Evolutionary conservation across 805 yeast species (phyloP).

Genomic region (Cyberlindnera maclurae): DNA sequence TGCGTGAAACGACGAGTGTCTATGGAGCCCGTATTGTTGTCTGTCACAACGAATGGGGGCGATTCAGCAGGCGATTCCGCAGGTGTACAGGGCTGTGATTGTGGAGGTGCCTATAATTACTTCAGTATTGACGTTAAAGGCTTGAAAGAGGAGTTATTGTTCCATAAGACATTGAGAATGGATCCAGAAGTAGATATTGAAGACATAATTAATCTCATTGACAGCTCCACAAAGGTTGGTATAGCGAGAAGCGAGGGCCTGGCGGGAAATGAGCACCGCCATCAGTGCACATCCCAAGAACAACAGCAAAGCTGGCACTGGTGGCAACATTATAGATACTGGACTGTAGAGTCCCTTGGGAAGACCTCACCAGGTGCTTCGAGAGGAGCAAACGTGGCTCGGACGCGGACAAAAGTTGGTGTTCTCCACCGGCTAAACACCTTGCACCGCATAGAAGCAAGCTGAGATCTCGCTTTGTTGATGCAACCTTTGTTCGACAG

Average conservation of each 20-base stretch:
- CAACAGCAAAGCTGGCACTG: too few species aligned
- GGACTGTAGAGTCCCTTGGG: too few species aligned
- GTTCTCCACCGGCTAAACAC: too few species aligned
- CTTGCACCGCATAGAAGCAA: too few species aligned
- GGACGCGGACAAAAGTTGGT: too few species aligned
- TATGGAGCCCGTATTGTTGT: background rate
- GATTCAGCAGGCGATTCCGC: background rate
- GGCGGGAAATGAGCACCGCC: background rate
- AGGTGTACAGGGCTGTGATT: background rate
- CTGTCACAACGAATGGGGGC: background rate
- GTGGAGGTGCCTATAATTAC: background rate
- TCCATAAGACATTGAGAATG: background rate
- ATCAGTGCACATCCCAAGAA: too few species aligned
- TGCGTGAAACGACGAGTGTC: background rate
- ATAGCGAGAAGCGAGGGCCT: conserved; percentile 1
- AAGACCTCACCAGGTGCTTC: too few species aligned
- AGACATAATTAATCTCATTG: background rate
- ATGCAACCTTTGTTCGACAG: too few species aligned
- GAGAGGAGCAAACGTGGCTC: too few species aligned
- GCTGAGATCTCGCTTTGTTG: too few species aligned
- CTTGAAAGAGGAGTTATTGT: conserved; percentile 1
- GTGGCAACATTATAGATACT: too few species aligned
- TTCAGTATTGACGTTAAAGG: background rate
- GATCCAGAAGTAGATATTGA: conserved; percentile 1
- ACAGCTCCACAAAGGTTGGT: background rate